Evolutionary conservation across 2,329 filamentous ascomycete genomes (phyloP).

Genomic region (Ophiocordyceps camponoti-floridani): DNA sequence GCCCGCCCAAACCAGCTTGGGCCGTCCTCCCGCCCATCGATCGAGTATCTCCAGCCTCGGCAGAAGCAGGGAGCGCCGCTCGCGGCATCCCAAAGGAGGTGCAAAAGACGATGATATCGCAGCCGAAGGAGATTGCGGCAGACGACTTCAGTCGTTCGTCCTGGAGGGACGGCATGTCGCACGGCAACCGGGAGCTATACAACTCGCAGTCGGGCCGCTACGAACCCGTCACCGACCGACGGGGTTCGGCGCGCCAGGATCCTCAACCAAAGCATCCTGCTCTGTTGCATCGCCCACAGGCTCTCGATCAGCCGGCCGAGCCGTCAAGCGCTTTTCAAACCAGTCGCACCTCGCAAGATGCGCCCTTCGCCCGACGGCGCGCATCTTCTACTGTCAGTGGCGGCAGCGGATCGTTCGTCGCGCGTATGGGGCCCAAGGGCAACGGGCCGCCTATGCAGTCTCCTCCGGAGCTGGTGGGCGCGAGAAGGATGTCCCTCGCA

Average conservation of each 20-base stretch:
- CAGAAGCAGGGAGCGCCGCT: constrained; percentile 31
- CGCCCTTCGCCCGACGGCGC: constrained; percentile 54
- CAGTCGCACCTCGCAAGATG: constrained; percentile 47
- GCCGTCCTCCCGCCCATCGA: constrained; percentile 72
- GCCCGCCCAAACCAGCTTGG: constrained; percentile 81
- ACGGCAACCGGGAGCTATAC: constrained; percentile 59
- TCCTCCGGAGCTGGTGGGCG: constrained; percentile 22
- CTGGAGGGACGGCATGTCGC: constrained; percentile 53
- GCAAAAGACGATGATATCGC: constrained; percentile 33
- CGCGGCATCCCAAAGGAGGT: constrained; percentile 38
- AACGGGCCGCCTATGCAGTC: constrained; percentile 23
- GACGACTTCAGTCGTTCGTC: constrained; percentile 80
- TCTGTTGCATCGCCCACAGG: constrained; percentile 56
- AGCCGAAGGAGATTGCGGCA: constrained; percentile 66
- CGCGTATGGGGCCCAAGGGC: constrained; percentile 29
- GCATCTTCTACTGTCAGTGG: constrained; percentile 87
- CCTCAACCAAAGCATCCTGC: constrained; percentile 52
- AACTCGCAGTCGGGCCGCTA: constrained; percentile 93
- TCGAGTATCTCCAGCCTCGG: constrained; percentile 50
- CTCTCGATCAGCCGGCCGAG: constrained; percentile 54
- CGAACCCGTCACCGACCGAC: constrained; percentile 69
- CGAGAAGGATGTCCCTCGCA: constrained; percentile 29
- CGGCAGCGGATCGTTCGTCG: constrained; percentile 53
- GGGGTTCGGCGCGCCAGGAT: constrained; percentile 51
- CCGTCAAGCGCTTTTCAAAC: constrained; percentile 79